Evolutionary conservation across 2,329 filamentous ascomycete species (phyloP).

Genomic region (Truncatella angustata): DNA sequence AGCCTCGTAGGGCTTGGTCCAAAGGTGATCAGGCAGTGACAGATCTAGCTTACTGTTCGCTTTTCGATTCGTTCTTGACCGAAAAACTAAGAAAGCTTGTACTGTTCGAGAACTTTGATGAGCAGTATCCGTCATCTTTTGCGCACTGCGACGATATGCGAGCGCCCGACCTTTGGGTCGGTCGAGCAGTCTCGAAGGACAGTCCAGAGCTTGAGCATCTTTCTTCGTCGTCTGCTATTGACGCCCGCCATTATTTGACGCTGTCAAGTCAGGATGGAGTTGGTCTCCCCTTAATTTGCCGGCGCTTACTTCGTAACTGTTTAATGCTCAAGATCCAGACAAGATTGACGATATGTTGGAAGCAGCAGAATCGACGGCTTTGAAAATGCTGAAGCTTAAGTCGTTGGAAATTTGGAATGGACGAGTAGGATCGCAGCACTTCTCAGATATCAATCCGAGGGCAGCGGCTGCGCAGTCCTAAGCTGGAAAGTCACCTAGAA

Average conservation of each 20-base stretch:
- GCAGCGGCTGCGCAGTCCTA: slow-evolving; percentile 8
- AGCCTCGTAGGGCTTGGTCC: neutral
- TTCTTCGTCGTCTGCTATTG: slow-evolving; percentile 30
- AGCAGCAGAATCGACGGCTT: slow-evolving; percentile 21
- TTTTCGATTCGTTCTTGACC: slow-evolving; percentile 26
- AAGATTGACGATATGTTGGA: slow-evolving; percentile 26
- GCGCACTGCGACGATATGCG: slow-evolving; percentile 16
- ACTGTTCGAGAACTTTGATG: slow-evolving; percentile 35
- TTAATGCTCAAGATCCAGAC: slow-evolving; percentile 17
- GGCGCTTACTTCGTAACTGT: slow-evolving; percentile 28
- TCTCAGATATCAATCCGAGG: slow-evolving; percentile 6
- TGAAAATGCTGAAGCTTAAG: slow-evolving; percentile 27
- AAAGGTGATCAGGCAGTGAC: slow-evolving; percentile 17
- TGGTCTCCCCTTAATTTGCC: slow-evolving; percentile 31
- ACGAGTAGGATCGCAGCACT: slow-evolving; percentile 14
- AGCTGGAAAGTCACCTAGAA: too few relatives aligned
- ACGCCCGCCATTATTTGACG: slow-evolving; percentile 30
- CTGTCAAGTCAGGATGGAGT: slow-evolving; percentile 19
- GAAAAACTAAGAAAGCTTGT: slow-evolving; percentile 26
- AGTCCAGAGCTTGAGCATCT: slow-evolving; percentile 27
- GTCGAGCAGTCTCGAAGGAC: slow-evolving; percentile 25
- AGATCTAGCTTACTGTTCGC: slow-evolving; percentile 10
- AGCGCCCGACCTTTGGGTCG: slow-evolving; percentile 21
- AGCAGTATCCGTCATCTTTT: slow-evolving; percentile 24
- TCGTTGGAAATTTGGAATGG: slow-evolving; percentile 34